Conservation (phyloP, 1,284 basidiomycete genomes). For the Cryptococcus maquisensis region DNA sequence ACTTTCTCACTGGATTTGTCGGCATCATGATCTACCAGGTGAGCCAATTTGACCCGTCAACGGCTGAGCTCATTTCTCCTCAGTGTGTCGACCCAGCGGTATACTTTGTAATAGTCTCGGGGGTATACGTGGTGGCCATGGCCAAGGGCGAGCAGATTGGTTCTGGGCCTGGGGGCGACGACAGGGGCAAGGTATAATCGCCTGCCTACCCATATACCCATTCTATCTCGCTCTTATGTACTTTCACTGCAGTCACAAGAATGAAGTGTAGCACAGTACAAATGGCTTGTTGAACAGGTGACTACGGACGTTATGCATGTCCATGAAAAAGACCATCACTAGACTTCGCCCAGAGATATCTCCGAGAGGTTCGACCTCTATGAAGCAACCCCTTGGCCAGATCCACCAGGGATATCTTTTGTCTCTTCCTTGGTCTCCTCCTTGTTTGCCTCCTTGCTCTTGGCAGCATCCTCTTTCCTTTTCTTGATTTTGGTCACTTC, state of each 20-base stretch:
- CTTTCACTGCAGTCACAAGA: no score
- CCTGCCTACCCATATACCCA: neutral
- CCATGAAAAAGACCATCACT: no score
- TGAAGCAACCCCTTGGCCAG: neutral
- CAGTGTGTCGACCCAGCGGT: constrained; percentile 28
- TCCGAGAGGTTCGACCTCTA: no score
- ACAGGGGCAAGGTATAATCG: neutral
- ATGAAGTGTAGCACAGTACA: no score
- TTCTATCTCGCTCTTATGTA: no score
- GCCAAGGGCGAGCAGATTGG: constrained; percentile 14
- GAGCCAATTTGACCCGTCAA: constrained; percentile 20
- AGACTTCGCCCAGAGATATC: no score
- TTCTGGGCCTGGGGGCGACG: neutral
- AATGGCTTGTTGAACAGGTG: no score
- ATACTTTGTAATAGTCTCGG: constrained; percentile 24
- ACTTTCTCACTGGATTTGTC: constrained; percentile 63
- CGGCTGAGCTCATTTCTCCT: neutral
- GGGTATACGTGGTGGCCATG: constrained; percentile 20
- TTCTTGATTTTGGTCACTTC: constrained; percentile 1
- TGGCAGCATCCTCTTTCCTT: neutral
- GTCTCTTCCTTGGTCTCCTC: neutral
- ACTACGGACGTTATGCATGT: no score
- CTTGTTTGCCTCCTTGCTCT: neutral
- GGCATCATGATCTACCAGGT: constrained; percentile 74
- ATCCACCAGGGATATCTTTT: neutral